phyloP scores from a whole-genome alignment of 208 protist species.

The Angomonas ambiguus region DNA sequence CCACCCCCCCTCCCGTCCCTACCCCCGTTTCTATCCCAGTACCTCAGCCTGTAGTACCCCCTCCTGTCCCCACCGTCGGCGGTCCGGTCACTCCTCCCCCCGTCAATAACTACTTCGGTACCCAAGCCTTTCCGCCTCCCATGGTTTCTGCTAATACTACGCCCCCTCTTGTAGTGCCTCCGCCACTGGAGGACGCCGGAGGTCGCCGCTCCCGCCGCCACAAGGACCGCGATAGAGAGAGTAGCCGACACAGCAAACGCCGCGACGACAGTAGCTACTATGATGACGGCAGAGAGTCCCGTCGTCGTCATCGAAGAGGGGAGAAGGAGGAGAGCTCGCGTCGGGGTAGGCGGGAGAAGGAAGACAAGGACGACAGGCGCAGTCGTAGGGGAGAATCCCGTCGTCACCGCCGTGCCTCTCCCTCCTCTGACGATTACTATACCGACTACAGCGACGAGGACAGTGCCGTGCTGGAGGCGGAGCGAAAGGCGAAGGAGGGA shows the following conservation, averaged over 20 bases:
- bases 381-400: background rate
- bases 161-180: background rate
- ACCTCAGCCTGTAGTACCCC: background rate
- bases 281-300: too few species aligned
- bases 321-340: background rate
- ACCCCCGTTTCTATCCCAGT: background rate
- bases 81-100: background rate
- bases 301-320: too few species aligned
- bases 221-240: background rate
- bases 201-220: slow-evolving; percentile 7
- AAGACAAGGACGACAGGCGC: slow-evolving; percentile 4
- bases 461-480: background rate
- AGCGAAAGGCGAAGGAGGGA: background rate
- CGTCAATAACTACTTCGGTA: background rate
- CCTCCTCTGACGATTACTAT: background rate
- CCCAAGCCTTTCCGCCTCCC: background rate
- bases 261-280: background rate
- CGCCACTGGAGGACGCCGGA: background rate
- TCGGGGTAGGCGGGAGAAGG: slow-evolving; percentile 9
- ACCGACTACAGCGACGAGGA: background rate
- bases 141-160: background rate
- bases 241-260: background rate
- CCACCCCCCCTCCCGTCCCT: background rate
- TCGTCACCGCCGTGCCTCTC: background rate
- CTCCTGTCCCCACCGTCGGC: background rate